These are phyloP conservation scores for Hypoxylon sp. DNA, from an alignment of 2,329 filamentous ascomycete genomes.

Conservation along the genomic window DNA sequence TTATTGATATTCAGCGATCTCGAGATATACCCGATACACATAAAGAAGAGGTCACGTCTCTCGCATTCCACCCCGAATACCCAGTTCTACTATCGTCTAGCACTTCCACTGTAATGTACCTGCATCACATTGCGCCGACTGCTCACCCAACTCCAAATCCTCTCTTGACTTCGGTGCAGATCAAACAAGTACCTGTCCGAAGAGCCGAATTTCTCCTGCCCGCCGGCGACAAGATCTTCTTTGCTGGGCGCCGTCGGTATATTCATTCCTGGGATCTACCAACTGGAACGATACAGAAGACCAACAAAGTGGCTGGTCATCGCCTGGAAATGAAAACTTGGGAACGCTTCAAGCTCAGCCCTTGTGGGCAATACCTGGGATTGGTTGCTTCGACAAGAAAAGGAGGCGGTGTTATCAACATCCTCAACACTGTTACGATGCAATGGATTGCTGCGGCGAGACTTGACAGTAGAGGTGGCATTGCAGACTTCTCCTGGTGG, in stretches of 20 bases:
- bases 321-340: constrained; percentile 85
- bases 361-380: constrained; percentile 86
- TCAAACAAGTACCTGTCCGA: constrained; percentile 82
- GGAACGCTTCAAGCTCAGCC: constrained; percentile 89
- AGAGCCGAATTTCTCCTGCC: constrained; percentile 82
- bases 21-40: constrained; percentile 85
- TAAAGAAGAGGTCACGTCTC: constrained; percentile 79
- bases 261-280: constrained; percentile 95
- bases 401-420: constrained; percentile 86
- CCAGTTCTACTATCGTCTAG: constrained; percentile 91
- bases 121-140: constrained; percentile 86
- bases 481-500: constrained; percentile 96
- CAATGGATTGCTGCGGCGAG: constrained; percentile 89
- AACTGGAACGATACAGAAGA: constrained; percentile 82
- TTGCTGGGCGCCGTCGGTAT: constrained; percentile 86
- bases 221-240: constrained; percentile 80
- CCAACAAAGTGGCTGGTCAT: constrained; percentile 77
- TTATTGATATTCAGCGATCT: constrained; percentile 87
- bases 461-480: constrained; percentile 81
- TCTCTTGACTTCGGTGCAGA: constrained; percentile 86
- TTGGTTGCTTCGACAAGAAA: constrained; percentile 82
- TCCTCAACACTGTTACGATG: constrained; percentile 79
- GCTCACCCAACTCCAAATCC: constrained; percentile 84
- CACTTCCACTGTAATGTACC: constrained; percentile 81
- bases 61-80: constrained; percentile 89